Conservation (phyloP, 176 grass and related monocot species). For the Eremochloa ophiuroides region DNA sequence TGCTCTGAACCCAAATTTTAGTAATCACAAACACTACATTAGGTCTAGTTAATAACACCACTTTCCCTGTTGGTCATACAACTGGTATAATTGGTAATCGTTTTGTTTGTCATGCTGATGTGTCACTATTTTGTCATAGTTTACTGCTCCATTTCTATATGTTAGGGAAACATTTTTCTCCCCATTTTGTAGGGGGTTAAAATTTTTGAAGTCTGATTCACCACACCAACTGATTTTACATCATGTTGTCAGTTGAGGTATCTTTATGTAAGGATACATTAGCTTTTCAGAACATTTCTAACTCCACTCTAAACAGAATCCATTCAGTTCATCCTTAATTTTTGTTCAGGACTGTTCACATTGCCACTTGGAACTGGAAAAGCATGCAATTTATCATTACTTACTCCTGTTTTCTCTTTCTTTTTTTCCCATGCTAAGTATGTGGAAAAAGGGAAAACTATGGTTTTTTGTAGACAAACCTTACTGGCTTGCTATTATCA, state of each 20-base stretch:
- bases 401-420: neutral
- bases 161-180: neutral
- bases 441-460: neutral
- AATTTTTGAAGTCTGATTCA: neutral
- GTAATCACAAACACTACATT: neutral
- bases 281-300: neutral
- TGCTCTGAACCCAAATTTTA: neutral
- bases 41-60: neutral
- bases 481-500: neutral
- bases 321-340: neutral
- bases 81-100: neutral
- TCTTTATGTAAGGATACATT: neutral
- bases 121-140: neutral
- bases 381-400: neutral
- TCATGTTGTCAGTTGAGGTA: neutral
- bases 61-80: neutral
- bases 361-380: neutral
- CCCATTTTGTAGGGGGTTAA: neutral
- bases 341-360: neutral
- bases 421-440: neutral
- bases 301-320: neutral
- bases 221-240: neutral
- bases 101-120: neutral
- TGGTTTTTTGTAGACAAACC: neutral
- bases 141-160: neutral